These are phyloP conservation scores for Agrostemma githago DNA, from an alignment of 148 eudicot genomes.

Conservation along the genomic window DNA sequence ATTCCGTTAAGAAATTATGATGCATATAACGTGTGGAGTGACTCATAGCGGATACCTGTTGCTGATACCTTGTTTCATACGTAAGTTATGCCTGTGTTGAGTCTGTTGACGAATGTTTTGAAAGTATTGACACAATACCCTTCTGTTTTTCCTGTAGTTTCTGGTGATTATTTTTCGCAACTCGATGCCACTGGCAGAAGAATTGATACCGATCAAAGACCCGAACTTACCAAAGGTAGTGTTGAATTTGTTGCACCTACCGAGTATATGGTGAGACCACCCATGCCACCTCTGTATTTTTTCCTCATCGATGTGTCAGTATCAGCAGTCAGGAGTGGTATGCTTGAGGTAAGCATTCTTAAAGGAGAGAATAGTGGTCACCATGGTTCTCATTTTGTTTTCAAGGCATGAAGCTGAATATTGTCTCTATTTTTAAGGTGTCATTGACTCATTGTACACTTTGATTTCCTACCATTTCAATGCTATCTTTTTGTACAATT, in stretches of 20 bases:
- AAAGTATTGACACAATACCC: conserved; percentile 13
- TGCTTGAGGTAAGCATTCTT: conserved; percentile 81
- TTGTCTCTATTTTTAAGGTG: neutral
- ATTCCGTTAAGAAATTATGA: neutral
- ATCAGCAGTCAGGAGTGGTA: conserved; percentile 90
- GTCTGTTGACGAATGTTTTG: neutral
- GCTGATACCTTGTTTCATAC: neutral
- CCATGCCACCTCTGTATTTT: conserved; percentile 94
- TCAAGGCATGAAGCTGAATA: neutral
- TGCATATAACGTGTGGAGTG: neutral
- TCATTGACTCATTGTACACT: neutral
- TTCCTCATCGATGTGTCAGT: conserved; percentile 92
- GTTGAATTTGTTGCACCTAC: conserved; percentile 95
- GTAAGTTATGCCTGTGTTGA: neutral
- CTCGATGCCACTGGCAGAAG: conserved; percentile 85
- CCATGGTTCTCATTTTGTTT: neutral
- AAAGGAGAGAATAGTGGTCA: neutral
- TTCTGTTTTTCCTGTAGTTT: conserved; percentile 39
- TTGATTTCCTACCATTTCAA: neutral
- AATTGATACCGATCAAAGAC: conserved; percentile 78
- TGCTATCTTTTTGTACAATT: neutral
- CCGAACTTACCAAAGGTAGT: conserved; percentile 86
- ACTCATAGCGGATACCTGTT: neutral
- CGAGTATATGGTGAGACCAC: conserved; percentile 98
- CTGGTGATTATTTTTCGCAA: conserved; percentile 82